phyloP scores from a whole-genome alignment of 805 yeast genomes.

The Yamadazyma philogaea region DNA sequence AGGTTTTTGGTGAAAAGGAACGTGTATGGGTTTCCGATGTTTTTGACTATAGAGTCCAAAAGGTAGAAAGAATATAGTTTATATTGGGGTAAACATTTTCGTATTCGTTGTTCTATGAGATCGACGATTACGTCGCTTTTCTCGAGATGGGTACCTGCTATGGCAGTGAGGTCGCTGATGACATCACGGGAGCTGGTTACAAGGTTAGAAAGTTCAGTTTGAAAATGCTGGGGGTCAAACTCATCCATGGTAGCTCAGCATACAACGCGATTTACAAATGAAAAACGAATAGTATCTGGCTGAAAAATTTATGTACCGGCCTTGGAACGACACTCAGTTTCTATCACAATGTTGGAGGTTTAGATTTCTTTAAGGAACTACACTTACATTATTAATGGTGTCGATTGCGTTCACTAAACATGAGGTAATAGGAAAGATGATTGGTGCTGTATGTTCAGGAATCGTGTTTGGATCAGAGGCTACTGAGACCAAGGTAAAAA shows the following conservation, averaged over 20 bases:
- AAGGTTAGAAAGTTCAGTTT: constrained; percentile 30
- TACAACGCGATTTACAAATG: background rate
- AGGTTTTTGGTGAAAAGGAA: constrained; percentile 33
- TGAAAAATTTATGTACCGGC: background rate
- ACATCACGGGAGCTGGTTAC: constrained; percentile 37
- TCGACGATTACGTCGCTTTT: constrained; percentile 31
- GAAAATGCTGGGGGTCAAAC: constrained; percentile 4
- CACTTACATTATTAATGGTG: too few relatives aligned
- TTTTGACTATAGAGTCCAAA: constrained; percentile 42
- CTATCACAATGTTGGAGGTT: background rate
- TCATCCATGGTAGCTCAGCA: background rate
- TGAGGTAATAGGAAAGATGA: too few relatives aligned
- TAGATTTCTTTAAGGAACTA: too few relatives aligned
- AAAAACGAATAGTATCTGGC: background rate
- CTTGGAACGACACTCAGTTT: background rate
- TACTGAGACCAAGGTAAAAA: too few relatives aligned
- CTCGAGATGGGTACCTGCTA: constrained; percentile 34
- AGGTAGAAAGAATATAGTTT: constrained; percentile 35
- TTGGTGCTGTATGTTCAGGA: too few relatives aligned
- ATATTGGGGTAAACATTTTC: constrained; percentile 37
- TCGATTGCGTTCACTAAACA: too few relatives aligned
- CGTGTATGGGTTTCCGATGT: constrained; percentile 43
- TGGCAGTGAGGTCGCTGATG: constrained; percentile 36
- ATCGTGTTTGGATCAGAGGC: too few relatives aligned
- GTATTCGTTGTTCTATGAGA: constrained; percentile 35